phyloP scores from a whole-genome alignment of 2,329 filamentous ascomycete genomes.

The Xylaria polymorpha region DNA sequence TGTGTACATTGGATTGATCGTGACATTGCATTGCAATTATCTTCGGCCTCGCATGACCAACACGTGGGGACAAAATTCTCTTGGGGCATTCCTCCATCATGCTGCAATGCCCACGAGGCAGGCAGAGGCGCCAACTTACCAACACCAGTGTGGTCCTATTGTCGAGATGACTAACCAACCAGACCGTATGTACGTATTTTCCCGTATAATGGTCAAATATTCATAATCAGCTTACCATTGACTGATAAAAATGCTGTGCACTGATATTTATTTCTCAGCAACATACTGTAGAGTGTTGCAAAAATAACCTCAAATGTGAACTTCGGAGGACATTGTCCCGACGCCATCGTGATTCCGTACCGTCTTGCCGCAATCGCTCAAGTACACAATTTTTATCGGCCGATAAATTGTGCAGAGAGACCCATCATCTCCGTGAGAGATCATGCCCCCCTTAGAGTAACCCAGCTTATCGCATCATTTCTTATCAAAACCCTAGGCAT shows the following conservation, averaged over 20 bases:
- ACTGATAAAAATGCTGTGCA: not conserved
- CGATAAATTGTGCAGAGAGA: conserved; percentile 20
- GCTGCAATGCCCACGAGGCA: conserved; percentile 25
- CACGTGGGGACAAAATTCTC: conserved; percentile 33
- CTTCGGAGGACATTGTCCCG: conserved; percentile 32
- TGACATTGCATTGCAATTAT: conserved; percentile 14
- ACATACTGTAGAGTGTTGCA: conserved; percentile 11
- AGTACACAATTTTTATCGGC: not conserved
- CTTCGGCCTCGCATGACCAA: conserved; percentile 22
- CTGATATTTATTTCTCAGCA: conserved; percentile 5
- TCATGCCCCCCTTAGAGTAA: not conserved
- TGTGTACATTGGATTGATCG: conserved; percentile 16
- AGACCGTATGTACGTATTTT: conserved; percentile 10
- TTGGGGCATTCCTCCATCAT: conserved; percentile 7
- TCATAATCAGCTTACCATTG: conserved; percentile 19
- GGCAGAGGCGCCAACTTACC: conserved; percentile 12
- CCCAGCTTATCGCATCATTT: conserved; percentile 9
- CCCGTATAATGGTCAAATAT: conserved; percentile 8
- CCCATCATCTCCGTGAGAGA: conserved; percentile 15
- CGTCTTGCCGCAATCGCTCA: conserved; percentile 25
- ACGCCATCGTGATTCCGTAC: conserved; percentile 18
- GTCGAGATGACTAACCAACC: conserved; percentile 1
- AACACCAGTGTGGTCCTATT: conserved; percentile 8
- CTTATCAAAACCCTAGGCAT: conserved; percentile 18
- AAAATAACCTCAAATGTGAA: conserved; percentile 21